A percentile compares a stretch with the other conserved stretches of the same genome.
Evolutionary conservation across 2,329 filamentous ascomycete genomes (phyloP).

Genomic region (Trichoderma sp.): DNA sequence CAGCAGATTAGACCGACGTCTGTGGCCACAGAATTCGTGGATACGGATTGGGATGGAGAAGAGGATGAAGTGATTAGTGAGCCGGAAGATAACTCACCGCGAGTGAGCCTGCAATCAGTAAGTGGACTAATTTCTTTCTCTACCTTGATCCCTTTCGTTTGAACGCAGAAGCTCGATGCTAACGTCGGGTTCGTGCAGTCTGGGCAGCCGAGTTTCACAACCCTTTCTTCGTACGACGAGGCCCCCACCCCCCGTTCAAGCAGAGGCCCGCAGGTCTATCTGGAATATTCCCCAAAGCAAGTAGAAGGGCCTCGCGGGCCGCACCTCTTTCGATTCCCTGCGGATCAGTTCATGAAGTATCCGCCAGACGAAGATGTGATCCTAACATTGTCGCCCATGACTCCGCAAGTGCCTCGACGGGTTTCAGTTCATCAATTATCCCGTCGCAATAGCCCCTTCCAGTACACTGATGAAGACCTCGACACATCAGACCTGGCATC

Average conservation of each 20-base stretch:
- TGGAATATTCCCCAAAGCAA: conserved; percentile 64
- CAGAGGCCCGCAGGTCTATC: conserved; percentile 62
- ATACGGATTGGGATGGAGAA: conserved; percentile 72
- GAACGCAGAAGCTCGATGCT: background rate
- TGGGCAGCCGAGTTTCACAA: conserved; percentile 77
- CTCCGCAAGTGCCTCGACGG: conserved; percentile 62
- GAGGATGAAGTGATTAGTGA: conserved; percentile 58
- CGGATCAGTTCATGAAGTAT: conserved; percentile 45
- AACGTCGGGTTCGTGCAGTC: conserved; percentile 52
- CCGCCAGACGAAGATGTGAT: conserved; percentile 50
- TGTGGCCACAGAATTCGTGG: conserved; percentile 75
- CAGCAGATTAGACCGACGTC: conserved; percentile 64
- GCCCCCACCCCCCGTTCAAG: conserved; percentile 74
- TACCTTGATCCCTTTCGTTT: background rate
- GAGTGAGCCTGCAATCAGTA: conserved; percentile 73
- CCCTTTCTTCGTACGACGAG: conserved; percentile 85
- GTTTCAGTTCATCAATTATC: conserved; percentile 36
- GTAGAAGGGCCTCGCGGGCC: conserved; percentile 83
- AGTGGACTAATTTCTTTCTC: conserved; percentile 40
- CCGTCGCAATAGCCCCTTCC: conserved; percentile 56
- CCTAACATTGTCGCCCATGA: conserved; percentile 73
- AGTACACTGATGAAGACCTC: conserved; percentile 60
- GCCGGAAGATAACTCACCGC: conserved; percentile 67
- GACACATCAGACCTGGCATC: conserved; percentile 62
- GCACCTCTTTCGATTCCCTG: conserved; percentile 79